Evolutionary conservation across 2,329 filamentous ascomycete genomes (phyloP).

Genomic region (Graphilbum fragrans): DNA sequence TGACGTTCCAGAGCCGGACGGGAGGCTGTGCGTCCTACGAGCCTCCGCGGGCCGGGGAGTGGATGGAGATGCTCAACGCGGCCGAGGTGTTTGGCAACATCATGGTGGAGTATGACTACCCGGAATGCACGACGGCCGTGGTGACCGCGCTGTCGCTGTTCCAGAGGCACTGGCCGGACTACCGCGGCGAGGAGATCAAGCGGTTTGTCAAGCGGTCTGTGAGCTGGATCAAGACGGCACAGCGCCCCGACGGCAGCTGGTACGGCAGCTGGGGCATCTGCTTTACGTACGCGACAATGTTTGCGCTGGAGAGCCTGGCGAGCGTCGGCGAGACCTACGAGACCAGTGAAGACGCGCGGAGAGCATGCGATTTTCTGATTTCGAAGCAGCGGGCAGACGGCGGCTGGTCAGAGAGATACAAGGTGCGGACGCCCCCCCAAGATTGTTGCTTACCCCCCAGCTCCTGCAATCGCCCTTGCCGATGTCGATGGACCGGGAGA

Average conservation of each 20-base stretch:
- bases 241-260: slow-evolving; percentile 80
- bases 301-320: slow-evolving; percentile 76
- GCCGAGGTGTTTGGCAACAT: slow-evolving; percentile 94
- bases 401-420: slow-evolving; percentile 94
- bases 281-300: slow-evolving; percentile 96
- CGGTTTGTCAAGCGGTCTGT: slow-evolving; percentile 62
- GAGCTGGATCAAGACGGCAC: slow-evolving; percentile 68
- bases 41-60: slow-evolving; percentile 61
- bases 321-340: slow-evolving; percentile 71
- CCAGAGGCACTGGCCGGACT: slow-evolving; percentile 66
- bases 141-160: slow-evolving; percentile 82
- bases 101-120: slow-evolving; percentile 98
- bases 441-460: neutral
- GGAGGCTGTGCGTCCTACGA: slow-evolving; percentile 91
- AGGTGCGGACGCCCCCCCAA: slow-evolving; percentile 26
- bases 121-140: slow-evolving; percentile 91
- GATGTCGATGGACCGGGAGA: too few relatives aligned
- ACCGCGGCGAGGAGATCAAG: slow-evolving; percentile 64
- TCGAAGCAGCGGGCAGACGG: slow-evolving; percentile 78
- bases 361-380: slow-evolving; percentile 76
- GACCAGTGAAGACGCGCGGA: slow-evolving; percentile 57
- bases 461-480: too few relatives aligned
- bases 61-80: slow-evolving; percentile 78
- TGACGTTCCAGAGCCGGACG: slow-evolving; percentile 80
- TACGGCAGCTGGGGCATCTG: slow-evolving; percentile 98